Conservation (phyloP, 164 flowering plant species). For the Dillenia suffruticosa region DNA sequence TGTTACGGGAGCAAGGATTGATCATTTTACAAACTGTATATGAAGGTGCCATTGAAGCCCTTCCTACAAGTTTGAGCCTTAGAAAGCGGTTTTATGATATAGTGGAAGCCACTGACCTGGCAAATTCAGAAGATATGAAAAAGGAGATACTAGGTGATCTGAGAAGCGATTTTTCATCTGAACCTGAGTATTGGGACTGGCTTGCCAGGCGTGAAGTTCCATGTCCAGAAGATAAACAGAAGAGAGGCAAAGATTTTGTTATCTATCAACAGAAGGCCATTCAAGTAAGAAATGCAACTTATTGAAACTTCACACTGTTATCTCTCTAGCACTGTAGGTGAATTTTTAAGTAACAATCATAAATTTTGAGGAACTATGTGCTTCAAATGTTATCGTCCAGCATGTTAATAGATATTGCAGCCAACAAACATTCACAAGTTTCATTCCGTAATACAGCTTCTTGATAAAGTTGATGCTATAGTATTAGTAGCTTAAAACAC, state of each 20-base stretch:
- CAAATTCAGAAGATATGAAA: constrained; percentile 56
- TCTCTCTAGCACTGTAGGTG: too few species aligned
- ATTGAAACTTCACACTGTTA: too few species aligned
- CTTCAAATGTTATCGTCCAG: too few species aligned
- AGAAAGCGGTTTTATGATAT: constrained; percentile 68
- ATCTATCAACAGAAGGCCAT: constrained; percentile 40
- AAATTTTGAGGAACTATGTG: too few species aligned
- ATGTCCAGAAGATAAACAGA: constrained; percentile 14
- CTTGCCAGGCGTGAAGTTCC: constrained; percentile 52
- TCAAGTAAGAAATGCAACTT: constrained; percentile 32
- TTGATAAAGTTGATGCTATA: too few species aligned
- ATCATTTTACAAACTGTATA: constrained; percentile 51
- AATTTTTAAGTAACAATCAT: too few species aligned
- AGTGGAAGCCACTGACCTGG: constrained; percentile 50
- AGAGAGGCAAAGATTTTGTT: constrained; percentile 11
- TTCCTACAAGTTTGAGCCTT: constrained; percentile 62
- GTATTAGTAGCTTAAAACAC: too few species aligned
- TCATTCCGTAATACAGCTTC: too few species aligned
- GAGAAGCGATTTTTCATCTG: constrained; percentile 63
- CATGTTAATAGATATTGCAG: too few species aligned
- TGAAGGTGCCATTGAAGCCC: constrained; percentile 54
- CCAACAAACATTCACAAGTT: too few species aligned
- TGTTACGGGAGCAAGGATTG: constrained; percentile 54
- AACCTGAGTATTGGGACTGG: constrained; percentile 92
- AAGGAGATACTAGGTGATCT: constrained; percentile 55